phyloP scores from a whole-genome alignment of 2,329 filamentous ascomycete genomes.

The Neofusicoccum sp. region DNA sequence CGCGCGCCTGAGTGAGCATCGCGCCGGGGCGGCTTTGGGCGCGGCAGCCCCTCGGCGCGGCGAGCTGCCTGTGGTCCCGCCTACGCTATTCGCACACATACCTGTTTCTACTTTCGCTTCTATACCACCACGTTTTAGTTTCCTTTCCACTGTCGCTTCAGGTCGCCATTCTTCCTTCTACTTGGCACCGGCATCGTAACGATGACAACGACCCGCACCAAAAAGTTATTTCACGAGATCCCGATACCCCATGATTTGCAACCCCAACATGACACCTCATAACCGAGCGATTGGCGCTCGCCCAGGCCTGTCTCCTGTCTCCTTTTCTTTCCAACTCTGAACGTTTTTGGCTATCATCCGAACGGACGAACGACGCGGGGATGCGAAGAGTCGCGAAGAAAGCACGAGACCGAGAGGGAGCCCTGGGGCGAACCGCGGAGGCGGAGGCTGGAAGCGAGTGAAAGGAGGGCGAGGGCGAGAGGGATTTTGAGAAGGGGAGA shows the following conservation, averaged over 20 bases:
- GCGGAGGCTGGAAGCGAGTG: constrained; percentile 20
- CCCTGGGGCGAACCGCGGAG: constrained; percentile 16
- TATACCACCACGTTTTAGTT: constrained; percentile 18
- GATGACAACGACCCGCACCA: constrained; percentile 21
- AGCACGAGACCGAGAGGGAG: constrained; percentile 6
- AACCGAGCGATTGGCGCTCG: constrained; percentile 20
- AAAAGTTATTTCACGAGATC: constrained; percentile 36
- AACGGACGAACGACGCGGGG: constrained; percentile 1
- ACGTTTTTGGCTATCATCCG: constrained; percentile 18
- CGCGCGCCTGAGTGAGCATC: constrained; percentile 4
- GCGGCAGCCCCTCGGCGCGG: not conserved
- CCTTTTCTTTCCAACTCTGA: too few relatives aligned
- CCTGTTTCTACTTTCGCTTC: constrained; percentile 19
- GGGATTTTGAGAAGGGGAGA: constrained; percentile 20
- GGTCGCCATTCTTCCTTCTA: constrained; percentile 20
- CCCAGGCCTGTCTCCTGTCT: constrained; percentile 16
- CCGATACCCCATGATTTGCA: constrained; percentile 45
- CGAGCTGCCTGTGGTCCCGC: constrained; percentile 4
- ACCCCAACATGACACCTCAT: constrained; percentile 29
- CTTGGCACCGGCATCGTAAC: constrained; percentile 21
- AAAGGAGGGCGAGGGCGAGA: constrained; percentile 18
- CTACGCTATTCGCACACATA: constrained; percentile 1
- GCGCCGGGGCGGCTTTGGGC: constrained; percentile 18
- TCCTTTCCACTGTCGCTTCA: constrained; percentile 17
- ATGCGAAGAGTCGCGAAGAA: constrained; percentile 7